These are phyloP conservation scores for Combretum micranthum DNA, from an alignment of 345 rosid genomes.

Conservation along the genomic window DNA sequence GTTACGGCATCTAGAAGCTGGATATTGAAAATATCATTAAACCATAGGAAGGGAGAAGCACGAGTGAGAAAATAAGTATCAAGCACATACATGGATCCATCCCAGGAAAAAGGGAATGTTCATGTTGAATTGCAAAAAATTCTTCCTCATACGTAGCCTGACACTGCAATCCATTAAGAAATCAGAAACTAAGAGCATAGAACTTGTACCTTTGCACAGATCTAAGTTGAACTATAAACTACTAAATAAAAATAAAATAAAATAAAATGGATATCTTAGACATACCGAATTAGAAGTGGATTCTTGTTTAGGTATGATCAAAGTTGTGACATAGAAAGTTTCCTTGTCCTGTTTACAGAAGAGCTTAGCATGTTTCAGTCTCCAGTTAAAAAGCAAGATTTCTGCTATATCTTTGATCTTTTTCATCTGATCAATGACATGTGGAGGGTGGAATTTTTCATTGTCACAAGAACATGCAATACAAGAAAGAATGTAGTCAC, in stretches of 20 bases:
- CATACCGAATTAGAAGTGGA: constrained; percentile 81
- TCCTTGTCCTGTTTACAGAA: constrained; percentile 48
- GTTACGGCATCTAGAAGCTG: no score
- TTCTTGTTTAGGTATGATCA: constrained; percentile 90
- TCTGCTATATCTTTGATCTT: not conserved
- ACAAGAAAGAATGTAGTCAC: no score
- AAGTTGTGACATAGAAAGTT: constrained; percentile 70
- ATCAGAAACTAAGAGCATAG: constrained; percentile 1
- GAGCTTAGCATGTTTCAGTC: not conserved
- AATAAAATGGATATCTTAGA: constrained; percentile 11
- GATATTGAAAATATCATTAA: not conserved
- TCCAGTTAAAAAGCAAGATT: not conserved
- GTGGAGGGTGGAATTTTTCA: no score
- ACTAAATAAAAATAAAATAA: not conserved
- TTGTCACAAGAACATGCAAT: no score
- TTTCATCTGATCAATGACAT: no score
- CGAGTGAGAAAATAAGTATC: constrained; percentile 5
- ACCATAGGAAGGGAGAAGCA: not conserved
- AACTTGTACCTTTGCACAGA: not conserved
- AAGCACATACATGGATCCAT: constrained; percentile 73
- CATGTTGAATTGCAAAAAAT: constrained; percentile 72
- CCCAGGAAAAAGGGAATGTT: constrained; percentile 69
- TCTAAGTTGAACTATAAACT: not conserved
- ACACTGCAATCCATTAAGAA: constrained; percentile 36
- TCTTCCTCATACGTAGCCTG: constrained; percentile 80